phyloP scores from a whole-genome alignment of 2,329 filamentous ascomycete species.

The Rosellinia necatrix region DNA sequence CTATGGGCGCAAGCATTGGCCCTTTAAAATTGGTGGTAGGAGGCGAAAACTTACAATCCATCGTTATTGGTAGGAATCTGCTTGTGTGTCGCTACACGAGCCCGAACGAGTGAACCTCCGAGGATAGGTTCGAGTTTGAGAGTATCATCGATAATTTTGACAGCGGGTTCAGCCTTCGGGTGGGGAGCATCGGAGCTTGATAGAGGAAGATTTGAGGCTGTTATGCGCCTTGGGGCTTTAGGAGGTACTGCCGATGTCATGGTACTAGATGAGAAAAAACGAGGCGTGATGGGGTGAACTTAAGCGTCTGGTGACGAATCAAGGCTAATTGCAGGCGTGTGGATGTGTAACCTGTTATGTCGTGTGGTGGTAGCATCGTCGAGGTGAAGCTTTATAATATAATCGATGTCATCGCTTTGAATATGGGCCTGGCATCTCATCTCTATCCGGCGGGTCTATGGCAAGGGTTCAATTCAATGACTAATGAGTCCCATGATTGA shows the following conservation, averaged over 20 bases:
- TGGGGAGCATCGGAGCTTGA: constrained; percentile 5
- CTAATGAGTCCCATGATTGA: constrained; percentile 1
- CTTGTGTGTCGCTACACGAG: constrained; percentile 32
- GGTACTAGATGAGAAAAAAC: background rate
- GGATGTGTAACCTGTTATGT: background rate
- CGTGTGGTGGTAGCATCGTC: background rate
- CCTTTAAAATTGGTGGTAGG: background rate
- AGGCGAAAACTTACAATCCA: background rate
- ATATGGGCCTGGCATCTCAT: no score
- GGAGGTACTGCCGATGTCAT: constrained; percentile 20
- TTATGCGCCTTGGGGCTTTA: constrained; percentile 33
- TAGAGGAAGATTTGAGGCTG: constrained; percentile 35
- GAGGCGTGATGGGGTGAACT: no score
- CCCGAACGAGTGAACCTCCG: constrained; percentile 27
- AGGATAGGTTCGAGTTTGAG: constrained; percentile 29
- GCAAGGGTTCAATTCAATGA: constrained; percentile 16
- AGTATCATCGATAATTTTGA: constrained; percentile 35
- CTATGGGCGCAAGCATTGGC: background rate
- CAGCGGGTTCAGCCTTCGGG: constrained; percentile 32
- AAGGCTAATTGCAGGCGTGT: background rate
- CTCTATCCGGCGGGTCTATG: no score
- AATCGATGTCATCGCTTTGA: no score
- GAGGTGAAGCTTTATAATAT: constrained; percentile 16
- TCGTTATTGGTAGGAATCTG: constrained; percentile 33
- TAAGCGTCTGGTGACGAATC: no score